Base-by-base conservation (phyloP, 164 flowering plant genomes). In the Stephania cephalantha region DNA sequence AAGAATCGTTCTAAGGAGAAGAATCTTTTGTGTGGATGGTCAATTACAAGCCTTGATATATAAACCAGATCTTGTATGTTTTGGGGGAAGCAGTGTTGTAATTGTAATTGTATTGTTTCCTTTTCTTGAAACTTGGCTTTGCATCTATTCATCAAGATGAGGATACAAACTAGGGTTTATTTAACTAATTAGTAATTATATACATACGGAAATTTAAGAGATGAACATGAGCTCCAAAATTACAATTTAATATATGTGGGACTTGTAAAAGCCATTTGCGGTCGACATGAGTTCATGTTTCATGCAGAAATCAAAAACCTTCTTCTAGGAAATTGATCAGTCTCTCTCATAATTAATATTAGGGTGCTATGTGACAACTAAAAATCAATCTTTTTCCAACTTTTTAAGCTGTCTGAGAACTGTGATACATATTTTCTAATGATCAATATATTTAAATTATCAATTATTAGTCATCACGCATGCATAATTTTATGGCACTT, bases 251-350 rank as follows among this genome's bases (percentile, higher is more conserved):
- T 61, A 18, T 61, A 25, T 58, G 65, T 61, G 66, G 66, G 22
- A 61, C 66, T 61, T 61, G n/a, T 61, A 18, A 25, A 61, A 61
- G 66, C 66, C 66, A 61, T 61, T 35, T 35, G 4, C 42, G 1
- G 42, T 35, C 4, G 4, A 35, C 66, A 20, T 66, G 15, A 66
- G 42, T 66, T 66, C 35, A 66, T 30, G 4, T 63, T 81, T 81
- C 84, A 73, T 80, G 68, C 79, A 42, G 69, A 73, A 74, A 69
- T 77, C 73, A 73, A 31, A 61, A 73, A 55, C 73, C 42, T 53
- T 78, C 11, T 68, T 72, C 71, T 35, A 35, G 48, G 73, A 63
- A 58, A 63, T 73, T 53, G 76, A 73, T 77, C 73, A 76, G 69
- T 72, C 67, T 17, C 58, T 17, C 58, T 18, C 71, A 25, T 52